Evolutionary conservation across 1,284 basidiomycete species (phyloP).

Genomic region (Gymnopus androsaceus): DNA sequence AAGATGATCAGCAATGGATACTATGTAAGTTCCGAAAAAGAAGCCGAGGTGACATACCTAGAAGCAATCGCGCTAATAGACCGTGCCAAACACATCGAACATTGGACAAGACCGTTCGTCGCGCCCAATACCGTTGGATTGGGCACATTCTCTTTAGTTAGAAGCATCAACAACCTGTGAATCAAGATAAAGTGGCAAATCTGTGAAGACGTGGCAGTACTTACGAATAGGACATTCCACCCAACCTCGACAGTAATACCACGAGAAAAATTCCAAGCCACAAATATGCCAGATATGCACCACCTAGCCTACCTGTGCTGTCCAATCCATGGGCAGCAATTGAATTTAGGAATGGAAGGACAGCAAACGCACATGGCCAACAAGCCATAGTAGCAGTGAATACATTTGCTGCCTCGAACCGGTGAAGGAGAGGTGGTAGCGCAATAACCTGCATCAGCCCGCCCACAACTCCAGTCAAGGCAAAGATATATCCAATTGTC

Average conservation of each 20-base stretch:
- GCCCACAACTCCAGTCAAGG: constrained; percentile 45
- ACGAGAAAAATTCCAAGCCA: constrained; percentile 42
- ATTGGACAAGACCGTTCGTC: constrained; percentile 7
- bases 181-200: not conserved
- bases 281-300: constrained; percentile 26
- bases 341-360: constrained; percentile 46
- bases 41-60: constrained; percentile 7
- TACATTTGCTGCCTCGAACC: constrained; percentile 41
- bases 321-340: constrained; percentile 35
- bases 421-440: constrained; percentile 48
- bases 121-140: constrained; percentile 4
- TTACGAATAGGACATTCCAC: constrained; percentile 41
- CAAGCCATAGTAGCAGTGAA: constrained; percentile 49
- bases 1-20: not conserved
- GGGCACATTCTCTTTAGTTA: constrained; percentile 2
- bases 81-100: constrained; percentile 10
- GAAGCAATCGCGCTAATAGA: constrained; percentile 1
- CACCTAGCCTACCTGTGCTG: constrained; percentile 23
- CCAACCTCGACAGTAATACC: constrained; percentile 38
- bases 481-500: constrained; percentile 63
- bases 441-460: constrained; percentile 46
- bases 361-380: constrained; percentile 48
- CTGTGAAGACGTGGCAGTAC: constrained; percentile 19
- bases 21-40: not conserved
- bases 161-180: constrained; percentile 2